Evolutionary conservation across 2,329 filamentous ascomycete genomes (phyloP), one percentile per base, ranked within the genome.

Genomic region (Chrysosporium queenslandicum): DNA sequence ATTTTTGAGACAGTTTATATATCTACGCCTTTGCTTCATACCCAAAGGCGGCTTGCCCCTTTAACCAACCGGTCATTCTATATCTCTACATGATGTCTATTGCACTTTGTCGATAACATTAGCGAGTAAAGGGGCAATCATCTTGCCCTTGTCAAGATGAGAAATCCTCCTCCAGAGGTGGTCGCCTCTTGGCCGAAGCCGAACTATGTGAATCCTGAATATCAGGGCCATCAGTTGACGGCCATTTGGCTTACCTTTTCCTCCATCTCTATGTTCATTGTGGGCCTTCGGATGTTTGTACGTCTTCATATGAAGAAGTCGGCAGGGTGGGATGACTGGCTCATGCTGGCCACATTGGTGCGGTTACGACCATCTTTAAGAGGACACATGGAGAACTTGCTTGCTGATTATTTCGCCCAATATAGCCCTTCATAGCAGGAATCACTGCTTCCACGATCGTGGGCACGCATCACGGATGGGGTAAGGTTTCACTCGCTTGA

Each of bases 161-260:
- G 54, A 49, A 45, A 46, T 21, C 56, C 58, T 14, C 58, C 58
- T 36, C 56, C 53, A 37, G 43, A 53, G 48, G 56, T 58, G 16
- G 34, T 55, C n/a, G 36, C 27, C 5, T 29, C 59, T 30, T 66
- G 63, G 63, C 63, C 64, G 2, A 55, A 57, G 47, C 63, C 64
- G n/a, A 65, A 66, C 49, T 65, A 60, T 57, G 55, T 62, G 41
- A 50, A 66, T 42, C 64, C 64, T 16, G 55, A 58, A 18, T 62
- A 54, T 25, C 50, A 58, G 53, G 64, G 64, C 9, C 57, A 56
- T n/a, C 55, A 56, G 5, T 50, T 65, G 27, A 56, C 58, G 16
- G 56, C 63, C 46, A 42, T 64, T 12, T 57, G 58, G 37, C 59
- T 64, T 46, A 30, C 61, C 2, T 61, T 66, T 48, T 34, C 53